Base-by-base conservation (phyloP, 228 moss, liverwort and hornwort genomes). In the Sphagnum fallax region DNA sequence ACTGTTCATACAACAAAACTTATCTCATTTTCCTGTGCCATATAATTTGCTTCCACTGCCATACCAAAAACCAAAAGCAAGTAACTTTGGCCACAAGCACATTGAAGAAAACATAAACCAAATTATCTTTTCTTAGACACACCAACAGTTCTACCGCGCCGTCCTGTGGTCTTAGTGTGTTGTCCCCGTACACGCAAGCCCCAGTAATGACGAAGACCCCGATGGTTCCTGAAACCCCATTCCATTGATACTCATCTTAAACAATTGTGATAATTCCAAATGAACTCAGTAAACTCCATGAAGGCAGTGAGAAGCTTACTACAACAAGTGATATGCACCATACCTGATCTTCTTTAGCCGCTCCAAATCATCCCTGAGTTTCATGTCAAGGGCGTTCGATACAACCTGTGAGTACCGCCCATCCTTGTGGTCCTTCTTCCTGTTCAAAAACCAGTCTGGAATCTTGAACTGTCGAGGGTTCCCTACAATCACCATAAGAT, bases 381-480 rank as follows among this genome's bases (percentile, higher is more conserved):
- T 92, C 92, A 92, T 92, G 82, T 92, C 92, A 53, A 92, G 79
- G 53, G 90, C 92, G 61, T 92, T 92, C 49, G 92, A 92, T 4
- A 92, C 88, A 14, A 92, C 92, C 82, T 92, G 92, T 0, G 90
- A 92, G 61, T 73, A 92, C 9, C 92, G 86, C 61, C 92, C 92
- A 69, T 92, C 92, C 84, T 92, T 92, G 76, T 92, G 92, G 67
- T 92, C 92, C 55, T 92, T 92, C 79, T 92, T 92, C 67, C 92
- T 92, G 75, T 92, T 92, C 67, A 92, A 69, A 10, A 92, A 92
- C 92, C 92, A 92, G 63, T 92, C 90, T 13, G 92, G 92, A 47
- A 92, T 84, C 79, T 92, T 92, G 78, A 92, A 92, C 76, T 92
- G 92, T 57, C 92, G 82, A 13, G 92, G 92, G 66, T 92, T 92